Evolutionary conservation across 257 asterid genomes (phyloP), one percentile per base, ranked within the genome.

Genomic region (Rauvolfia tetraphylla): DNA sequence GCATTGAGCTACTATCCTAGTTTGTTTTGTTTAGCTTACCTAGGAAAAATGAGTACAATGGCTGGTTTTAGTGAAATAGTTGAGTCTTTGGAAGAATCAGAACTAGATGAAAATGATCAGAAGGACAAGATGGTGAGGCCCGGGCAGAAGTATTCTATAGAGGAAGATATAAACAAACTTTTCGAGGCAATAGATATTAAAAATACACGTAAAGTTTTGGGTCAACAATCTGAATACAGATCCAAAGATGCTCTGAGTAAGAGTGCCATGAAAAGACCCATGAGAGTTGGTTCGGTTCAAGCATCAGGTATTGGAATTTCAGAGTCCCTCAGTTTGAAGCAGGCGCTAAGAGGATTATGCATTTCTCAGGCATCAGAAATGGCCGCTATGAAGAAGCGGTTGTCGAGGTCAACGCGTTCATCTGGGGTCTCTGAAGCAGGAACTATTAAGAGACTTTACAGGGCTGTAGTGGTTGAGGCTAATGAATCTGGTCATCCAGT

Each of bases 281-380:
- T 94, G 90, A 83, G 90, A 81, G 78, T 69, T 68, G 71, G 84
- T 65, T 83, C 88, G 56, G 75, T 88, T 68, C 92, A 80, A 42
- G 85, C 85, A n/a, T 80, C 89, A 2, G 90, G 93, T 53, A 85
- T 94, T 76, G 97, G 94, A 34, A 84, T 89, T 73, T 85, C 97
- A 0, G 96, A 92, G 72, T 25, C 95, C 9, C 89, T 78, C 73
- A 90, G 90, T 84, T 83, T 95, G 86, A 95, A 95, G 86, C 98
- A 95, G 87, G 98, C 98, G 20, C 74, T 95, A 68, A 84, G 98
- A 88, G 98, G 98, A 72, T 80, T 92, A 83, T 90, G 97, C 88
- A 91, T 95, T 78, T 91, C 98, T 74, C 98, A 95, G 79, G 98
- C 98, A 63, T 95, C 98, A 0, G 98, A 89, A 83, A 89, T 92